Base-by-base conservation (phyloP, 108 stramenopile genomes). In the Parmales sp. region DNA sequence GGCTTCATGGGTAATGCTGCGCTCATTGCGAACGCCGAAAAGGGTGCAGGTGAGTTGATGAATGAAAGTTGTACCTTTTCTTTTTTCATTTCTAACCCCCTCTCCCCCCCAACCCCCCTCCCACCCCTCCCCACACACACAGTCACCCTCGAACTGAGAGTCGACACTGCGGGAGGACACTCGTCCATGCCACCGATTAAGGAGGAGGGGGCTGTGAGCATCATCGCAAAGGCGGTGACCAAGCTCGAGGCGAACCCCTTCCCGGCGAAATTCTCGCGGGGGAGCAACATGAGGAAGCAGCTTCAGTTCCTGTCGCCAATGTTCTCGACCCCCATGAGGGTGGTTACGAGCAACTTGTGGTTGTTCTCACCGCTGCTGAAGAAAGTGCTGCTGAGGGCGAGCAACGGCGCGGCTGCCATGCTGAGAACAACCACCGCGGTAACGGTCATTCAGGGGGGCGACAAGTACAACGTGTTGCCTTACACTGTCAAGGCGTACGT, bases 371-470 rank as follows among this genome's bases (percentile, higher is more conserved):
- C 63, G 13, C 16, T 71, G 45, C 38, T 71, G 44, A 34, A 44
- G 39, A 49, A 22, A 37, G 20, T 71, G 9, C 54, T 60, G 31
- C 46, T 71, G 2, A 16, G 22, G 28, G 20, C 38, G 2, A 64
- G 38, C 39, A 19, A 11, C 45, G 71, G 34, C 7, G 45, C 65
- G 19, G 71, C 71, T 0, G 64, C 71, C n/a, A 65, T 64, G 38
- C 41, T 65, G 20, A 28, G 71, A 20, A 71, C 71, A 20, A 71
- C 71, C 20, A 71, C 71, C 3, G 71, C 71, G 37, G 31, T 66
- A 1, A 71, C 71, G 11, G 44, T 71, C 5, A 20, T 66, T 11
- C 37, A 65, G 19, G 43, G 64, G 16, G 71, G 71, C 2, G 23
- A 41, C 28, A 71, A 71, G 31, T 43, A 31, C 44, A 71, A 71